Evolutionary conservation across 495 filamentous ascomycete species (phyloP).

Genomic region (Penicillium coprophilum): DNA sequence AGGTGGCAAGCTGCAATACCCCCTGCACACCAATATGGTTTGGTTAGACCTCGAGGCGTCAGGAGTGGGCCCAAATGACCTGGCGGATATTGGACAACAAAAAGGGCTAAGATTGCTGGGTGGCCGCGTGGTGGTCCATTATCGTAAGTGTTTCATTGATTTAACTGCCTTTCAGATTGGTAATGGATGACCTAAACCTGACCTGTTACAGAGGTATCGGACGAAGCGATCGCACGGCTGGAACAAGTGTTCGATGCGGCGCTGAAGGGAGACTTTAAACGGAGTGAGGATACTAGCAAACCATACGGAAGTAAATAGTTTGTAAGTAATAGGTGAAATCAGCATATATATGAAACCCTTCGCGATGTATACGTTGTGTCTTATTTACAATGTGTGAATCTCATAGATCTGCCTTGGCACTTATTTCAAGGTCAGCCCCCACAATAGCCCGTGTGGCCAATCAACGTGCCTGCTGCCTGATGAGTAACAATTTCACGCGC

Average conservation of each 20-base stretch:
- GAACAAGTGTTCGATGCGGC: slow-evolving; percentile 44
- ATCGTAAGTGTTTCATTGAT: slow-evolving; percentile 37
- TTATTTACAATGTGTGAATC: not conserved
- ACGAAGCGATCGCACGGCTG: slow-evolving; percentile 41
- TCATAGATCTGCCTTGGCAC: not conserved
- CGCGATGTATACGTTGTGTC: not conserved
- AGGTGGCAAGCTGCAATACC: slow-evolving; percentile 45
- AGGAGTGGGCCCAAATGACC: slow-evolving; percentile 44
- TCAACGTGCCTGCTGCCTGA: slow-evolving; percentile 4
- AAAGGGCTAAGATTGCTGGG: slow-evolving; percentile 43
- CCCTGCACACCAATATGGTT: slow-evolving; percentile 85
- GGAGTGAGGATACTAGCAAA: slow-evolving; percentile 38
- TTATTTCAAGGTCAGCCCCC: not conserved
- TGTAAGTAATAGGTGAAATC: not conserved
- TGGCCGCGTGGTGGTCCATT: slow-evolving; percentile 45
- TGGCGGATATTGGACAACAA: slow-evolving; percentile 39
- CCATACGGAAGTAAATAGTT: slow-evolving; percentile 37
- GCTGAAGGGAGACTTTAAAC: slow-evolving; percentile 37
- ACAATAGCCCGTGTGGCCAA: slow-evolving; percentile 10
- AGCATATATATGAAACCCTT: not conserved
- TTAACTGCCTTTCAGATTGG: not conserved
- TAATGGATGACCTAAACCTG: slow-evolving; percentile 17
- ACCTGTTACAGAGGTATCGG: slow-evolving; percentile 46
- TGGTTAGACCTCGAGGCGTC: slow-evolving; percentile 74
- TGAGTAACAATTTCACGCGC: slow-evolving; percentile 15